phyloP scores from a whole-genome alignment of 2,329 filamentous ascomycete species.

The Exophiala spinifera region DNA sequence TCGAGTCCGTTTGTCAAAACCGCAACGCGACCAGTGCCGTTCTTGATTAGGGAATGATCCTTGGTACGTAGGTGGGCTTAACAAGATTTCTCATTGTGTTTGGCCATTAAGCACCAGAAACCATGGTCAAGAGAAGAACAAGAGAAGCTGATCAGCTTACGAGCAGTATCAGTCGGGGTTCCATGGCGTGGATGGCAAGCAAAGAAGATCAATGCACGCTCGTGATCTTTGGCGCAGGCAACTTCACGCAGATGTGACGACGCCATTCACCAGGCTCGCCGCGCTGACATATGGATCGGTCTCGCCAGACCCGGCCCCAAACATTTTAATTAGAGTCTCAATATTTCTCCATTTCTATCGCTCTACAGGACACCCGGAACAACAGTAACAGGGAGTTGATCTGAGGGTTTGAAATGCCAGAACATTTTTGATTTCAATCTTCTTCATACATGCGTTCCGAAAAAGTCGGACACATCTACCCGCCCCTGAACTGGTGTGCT shows the following conservation, averaged over 20 bases:
- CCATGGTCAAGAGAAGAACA: not conserved
- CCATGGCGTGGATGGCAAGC: not conserved
- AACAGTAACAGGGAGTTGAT: no score
- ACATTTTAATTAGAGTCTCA: not conserved
- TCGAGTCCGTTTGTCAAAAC: not conserved
- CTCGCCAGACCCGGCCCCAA: not conserved
- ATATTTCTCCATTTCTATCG: not conserved
- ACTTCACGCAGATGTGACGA: constrained; percentile 2
- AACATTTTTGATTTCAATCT: no score
- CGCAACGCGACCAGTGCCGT: not conserved
- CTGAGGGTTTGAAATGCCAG: no score
- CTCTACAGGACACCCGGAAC: not conserved
- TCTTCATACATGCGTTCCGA: no score
- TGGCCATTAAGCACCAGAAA: not conserved
- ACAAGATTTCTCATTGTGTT: constrained; percentile 14
- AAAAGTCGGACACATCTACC: no score
- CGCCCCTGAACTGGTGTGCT: no score
- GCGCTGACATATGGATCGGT: constrained; percentile 5
- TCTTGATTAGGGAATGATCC: constrained; percentile 10
- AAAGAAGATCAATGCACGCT: not conserved
- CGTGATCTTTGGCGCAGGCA: constrained; percentile 4
- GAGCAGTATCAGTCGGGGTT: not conserved
- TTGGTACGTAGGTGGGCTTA: not conserved
- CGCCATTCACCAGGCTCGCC: not conserved
- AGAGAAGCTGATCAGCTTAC: not conserved